Conservation (phyloP, 148 eudicot genomes). For the Euryodendron excelsum region DNA sequence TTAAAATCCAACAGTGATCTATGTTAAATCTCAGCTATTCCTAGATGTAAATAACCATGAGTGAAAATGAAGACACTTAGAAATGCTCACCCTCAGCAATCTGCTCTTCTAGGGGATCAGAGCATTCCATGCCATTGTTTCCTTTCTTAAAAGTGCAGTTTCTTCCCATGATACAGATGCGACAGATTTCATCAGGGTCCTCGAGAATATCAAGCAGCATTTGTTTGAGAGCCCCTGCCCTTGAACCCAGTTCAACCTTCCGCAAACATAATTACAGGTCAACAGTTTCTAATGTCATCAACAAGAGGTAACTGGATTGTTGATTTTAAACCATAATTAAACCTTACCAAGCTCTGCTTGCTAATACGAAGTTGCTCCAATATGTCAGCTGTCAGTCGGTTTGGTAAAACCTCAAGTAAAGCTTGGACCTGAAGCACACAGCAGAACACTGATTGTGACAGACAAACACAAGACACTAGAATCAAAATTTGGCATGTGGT, state of each 20-base stretch:
- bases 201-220: slow-evolving; percentile 95
- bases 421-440: slow-evolving; percentile 61
- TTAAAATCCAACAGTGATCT: slow-evolving; percentile 9
- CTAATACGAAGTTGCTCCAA: slow-evolving; percentile 89
- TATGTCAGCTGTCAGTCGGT: slow-evolving; percentile 69
- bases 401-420: slow-evolving; percentile 86
- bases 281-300: not conserved
- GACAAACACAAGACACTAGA: not conserved
- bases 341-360: slow-evolving; percentile 83
- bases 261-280: slow-evolving; percentile 4
- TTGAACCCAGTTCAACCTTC: slow-evolving; percentile 91
- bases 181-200: slow-evolving; percentile 86
- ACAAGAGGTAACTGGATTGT: not conserved
- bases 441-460: not conserved
- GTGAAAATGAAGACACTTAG: not conserved
- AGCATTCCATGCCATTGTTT: slow-evolving; percentile 58
- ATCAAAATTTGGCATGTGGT: not conserved
- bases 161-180: slow-evolving; percentile 86
- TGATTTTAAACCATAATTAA: not conserved
- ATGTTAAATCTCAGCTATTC: not conserved
- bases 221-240: slow-evolving; percentile 88
- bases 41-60: not conserved
- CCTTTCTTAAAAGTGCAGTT: slow-evolving; percentile 61
- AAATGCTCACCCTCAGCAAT: slow-evolving; percentile 73
- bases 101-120: slow-evolving; percentile 74